Percentiles rank a stretch among this genome's conserved stretches.
phyloP scores from a whole-genome alignment of 768 basidiomycete genomes.

The Tremella yokohamensis region DNA sequence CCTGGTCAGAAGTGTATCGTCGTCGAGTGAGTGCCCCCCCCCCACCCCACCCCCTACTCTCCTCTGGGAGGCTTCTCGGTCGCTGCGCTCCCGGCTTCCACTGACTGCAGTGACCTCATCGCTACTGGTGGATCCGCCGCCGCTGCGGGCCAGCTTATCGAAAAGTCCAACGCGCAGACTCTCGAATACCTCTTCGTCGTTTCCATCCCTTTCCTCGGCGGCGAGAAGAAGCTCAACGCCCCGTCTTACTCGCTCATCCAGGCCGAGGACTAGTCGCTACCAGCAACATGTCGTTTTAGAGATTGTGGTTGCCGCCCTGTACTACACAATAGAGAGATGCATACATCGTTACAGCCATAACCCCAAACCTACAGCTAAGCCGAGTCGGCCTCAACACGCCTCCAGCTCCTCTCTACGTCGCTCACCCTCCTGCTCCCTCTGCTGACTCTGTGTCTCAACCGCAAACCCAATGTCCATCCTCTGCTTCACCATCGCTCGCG shows the following conservation, averaged over 20 bases:
- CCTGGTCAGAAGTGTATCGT: conserved; percentile 79
- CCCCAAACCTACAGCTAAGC: no score
- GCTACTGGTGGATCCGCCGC: conserved; percentile 94
- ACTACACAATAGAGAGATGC: no score
- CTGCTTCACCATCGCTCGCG: background rate
- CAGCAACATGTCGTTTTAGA: no score
- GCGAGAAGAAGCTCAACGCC: conserved; percentile 71
- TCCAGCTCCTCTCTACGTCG: background rate
- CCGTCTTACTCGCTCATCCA: conserved; percentile 86
- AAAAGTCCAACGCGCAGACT: conserved; percentile 74
- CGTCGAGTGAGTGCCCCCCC: conserved; percentile 58
- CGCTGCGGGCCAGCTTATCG: conserved; percentile 84
- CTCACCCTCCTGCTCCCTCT: background rate
- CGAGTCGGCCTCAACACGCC: no score
- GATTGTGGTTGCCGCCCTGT: no score
- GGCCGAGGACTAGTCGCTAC: conserved; percentile 58
- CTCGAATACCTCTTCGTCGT: conserved; percentile 94
- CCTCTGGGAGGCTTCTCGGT: background rate
- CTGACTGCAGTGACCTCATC: conserved; percentile 65
- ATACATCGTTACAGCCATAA: no score
- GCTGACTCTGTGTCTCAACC: background rate
- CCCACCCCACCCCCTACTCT: background rate
- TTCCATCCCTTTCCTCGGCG: conserved; percentile 58
- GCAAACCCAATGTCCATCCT: background rate
- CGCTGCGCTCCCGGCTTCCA: no score